Evolutionary conservation across 1,284 basidiomycete species (phyloP).

Genomic region (Nidula niveotomentosa): DNA sequence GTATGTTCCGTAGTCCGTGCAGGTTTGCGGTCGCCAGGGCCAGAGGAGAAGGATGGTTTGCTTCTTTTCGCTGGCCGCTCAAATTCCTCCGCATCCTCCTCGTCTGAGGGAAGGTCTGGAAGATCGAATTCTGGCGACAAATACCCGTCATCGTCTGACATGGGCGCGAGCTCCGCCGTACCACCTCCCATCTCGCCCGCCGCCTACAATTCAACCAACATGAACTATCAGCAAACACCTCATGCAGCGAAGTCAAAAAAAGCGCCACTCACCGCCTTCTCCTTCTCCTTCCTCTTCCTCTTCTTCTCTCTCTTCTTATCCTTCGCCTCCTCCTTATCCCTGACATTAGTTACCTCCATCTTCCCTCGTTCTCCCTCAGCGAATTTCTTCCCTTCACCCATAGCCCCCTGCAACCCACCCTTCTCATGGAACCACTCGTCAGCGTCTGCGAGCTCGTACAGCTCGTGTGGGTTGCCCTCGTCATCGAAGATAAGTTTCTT

Average conservation of each 20-base stretch:
- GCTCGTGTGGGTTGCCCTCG: conserved; percentile 74
- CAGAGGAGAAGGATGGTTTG: conserved; percentile 32
- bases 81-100: conserved; percentile 8
- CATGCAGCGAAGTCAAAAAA: conserved; percentile 6
- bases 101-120: conserved; percentile 35
- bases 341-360: conserved; percentile 71
- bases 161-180: conserved; percentile 29
- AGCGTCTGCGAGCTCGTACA: conserved; percentile 79
- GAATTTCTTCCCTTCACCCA: conserved; percentile 68
- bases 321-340: conserved; percentile 81
- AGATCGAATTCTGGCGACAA: conserved; percentile 73
- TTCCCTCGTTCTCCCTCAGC: conserved; percentile 71
- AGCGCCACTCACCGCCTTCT: conserved; percentile 43
- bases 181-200: conserved; percentile 15
- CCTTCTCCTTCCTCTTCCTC: conserved; percentile 83
- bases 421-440: conserved; percentile 65
- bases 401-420: conserved; percentile 59
- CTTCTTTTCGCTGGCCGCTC: conserved; percentile 32
- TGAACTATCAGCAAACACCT: neutral
- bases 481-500: conserved; percentile 87
- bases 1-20: conserved; percentile 12
- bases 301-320: conserved; percentile 90
- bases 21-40: conserved; percentile 31
- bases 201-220: conserved; percentile 13
- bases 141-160: conserved; percentile 62